These are phyloP conservation scores for Zizania palustris DNA, from an alignment of 202 grass and related monocot genomes.

Conservation along the genomic window DNA sequence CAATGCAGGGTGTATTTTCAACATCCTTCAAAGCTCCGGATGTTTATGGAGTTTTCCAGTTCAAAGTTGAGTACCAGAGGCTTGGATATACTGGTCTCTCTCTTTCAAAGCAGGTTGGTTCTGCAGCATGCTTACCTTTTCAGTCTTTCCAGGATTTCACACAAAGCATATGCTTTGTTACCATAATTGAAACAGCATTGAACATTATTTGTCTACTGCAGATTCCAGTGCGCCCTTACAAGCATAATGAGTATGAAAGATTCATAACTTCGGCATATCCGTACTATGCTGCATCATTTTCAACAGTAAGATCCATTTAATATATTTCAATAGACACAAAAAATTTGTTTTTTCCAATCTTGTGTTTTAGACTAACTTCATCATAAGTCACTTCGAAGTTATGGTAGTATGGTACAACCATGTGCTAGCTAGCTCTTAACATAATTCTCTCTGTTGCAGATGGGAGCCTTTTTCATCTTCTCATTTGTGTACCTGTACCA, in stretches of 20 bases:
- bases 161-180: neutral
- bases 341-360: neutral
- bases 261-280: slow-evolving; percentile 96
- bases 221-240: slow-evolving; percentile 93
- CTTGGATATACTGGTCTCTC: slow-evolving; percentile 91
- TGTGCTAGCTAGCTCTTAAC: slow-evolving; percentile 16
- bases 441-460: slow-evolving; percentile 53
- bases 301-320: slow-evolving; percentile 68
- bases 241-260: slow-evolving; percentile 92
- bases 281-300: slow-evolving; percentile 94
- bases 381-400: neutral
- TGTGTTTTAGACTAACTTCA: neutral
- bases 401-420: neutral
- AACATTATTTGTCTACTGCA: slow-evolving; percentile 48
- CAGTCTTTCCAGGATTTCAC: neutral
- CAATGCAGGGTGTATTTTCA: slow-evolving; percentile 70
- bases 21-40: slow-evolving; percentile 96
- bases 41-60: slow-evolving; percentile 99
- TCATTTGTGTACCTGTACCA: slow-evolving; percentile 85
- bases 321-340: neutral
- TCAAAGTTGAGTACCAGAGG: slow-evolving; percentile 92
- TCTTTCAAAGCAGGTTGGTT: slow-evolving; percentile 89
- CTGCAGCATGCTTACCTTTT: slow-evolving; percentile 12
- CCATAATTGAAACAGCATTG: neutral
- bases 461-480: slow-evolving; percentile 96